Base-by-base conservation (phyloP, 2,329 filamentous ascomycete species). In the Alternaria longipes region DNA sequence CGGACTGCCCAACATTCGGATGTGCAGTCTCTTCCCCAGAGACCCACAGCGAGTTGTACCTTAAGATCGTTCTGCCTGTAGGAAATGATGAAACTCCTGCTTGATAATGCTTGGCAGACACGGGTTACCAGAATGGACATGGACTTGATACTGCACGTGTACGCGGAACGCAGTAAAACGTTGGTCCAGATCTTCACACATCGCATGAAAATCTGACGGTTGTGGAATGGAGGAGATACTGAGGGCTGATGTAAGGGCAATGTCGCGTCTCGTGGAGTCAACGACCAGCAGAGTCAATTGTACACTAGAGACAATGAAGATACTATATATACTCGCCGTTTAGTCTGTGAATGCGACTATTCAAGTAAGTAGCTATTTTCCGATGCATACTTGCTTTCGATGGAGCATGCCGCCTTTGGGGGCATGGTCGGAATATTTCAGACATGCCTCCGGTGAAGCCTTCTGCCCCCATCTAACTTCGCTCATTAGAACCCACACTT, bases 1-100 rank as follows among this genome's bases (percentile, higher is more conserved):
- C 67, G 88, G 87, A 12, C 74, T 90, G 75, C 86, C 86, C 20
- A 89, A 90, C 68, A 85, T 90, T 50, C 78, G 88, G 36, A 79
- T 89, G 76, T 84, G 85, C 32, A 87, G 86, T 68, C 72, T 89
- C 72, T 90, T 90, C 80, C 88, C 88, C 30, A 81, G 88, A 65
- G 88, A 90, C 74, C 88, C 88, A 8, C 82, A 85, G 75, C 82
- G 87, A 63, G 74, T 85, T 62, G 72, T 77, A 63, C 83, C 83
- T 56, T 84, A 80, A 63, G 61, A 3, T 34, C 2, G n/a, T 26
- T n/a, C 20, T 51, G 18, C 28, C 22, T 24, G 14, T 38, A 5
- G 16, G 18, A 18, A 36, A 4, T 38, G 41, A 26, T 42, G n/a
- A 30, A 38, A 40, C 7, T 42, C 8, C 24, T 38, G 42, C 22